phyloP scores from a whole-genome alignment of 768 basidiomycete genomes.

The Podaxis carcinomalis region DNA sequence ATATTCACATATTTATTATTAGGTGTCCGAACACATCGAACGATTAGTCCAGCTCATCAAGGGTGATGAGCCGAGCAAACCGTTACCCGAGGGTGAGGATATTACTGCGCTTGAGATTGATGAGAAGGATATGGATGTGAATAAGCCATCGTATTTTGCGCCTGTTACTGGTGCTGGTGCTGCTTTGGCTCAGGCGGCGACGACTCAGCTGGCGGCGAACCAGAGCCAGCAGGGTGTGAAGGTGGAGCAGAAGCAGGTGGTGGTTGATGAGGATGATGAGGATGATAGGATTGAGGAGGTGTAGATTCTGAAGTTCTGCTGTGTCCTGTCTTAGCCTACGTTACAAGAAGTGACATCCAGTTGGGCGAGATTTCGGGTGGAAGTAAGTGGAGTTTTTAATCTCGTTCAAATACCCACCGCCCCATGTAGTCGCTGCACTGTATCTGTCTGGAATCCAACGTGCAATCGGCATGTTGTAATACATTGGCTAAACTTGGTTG shows the following conservation, averaged over 20 bases:
- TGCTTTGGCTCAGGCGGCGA: constrained; percentile 15
- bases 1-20: background rate
- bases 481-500: no score
- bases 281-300: constrained; percentile 77
- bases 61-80: constrained; percentile 62
- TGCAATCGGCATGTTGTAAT: no score
- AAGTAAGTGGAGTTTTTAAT: no score
- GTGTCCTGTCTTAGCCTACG: no score
- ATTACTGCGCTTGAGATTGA: constrained; percentile 18
- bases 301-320: constrained; percentile 25
- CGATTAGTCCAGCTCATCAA: constrained; percentile 85
- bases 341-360: no score
- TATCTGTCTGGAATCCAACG: no score
- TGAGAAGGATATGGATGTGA: constrained; percentile 9
- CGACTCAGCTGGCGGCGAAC: background rate
- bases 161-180: constrained; percentile 6
- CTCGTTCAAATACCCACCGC: no score
- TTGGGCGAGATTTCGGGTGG: no score
- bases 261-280: constrained; percentile 43
- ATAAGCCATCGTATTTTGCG: constrained; percentile 18
- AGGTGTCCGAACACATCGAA: constrained; percentile 88
- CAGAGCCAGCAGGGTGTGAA: background rate
- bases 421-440: no score
- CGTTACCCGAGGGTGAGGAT: constrained; percentile 32
- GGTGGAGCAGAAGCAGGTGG: constrained; percentile 6